Evolutionary conservation across 371 early-diverging fungal genomes (phyloP), one percentile per base, ranked within the genome.

Genomic region (Rhizopus arrhizus): DNA sequence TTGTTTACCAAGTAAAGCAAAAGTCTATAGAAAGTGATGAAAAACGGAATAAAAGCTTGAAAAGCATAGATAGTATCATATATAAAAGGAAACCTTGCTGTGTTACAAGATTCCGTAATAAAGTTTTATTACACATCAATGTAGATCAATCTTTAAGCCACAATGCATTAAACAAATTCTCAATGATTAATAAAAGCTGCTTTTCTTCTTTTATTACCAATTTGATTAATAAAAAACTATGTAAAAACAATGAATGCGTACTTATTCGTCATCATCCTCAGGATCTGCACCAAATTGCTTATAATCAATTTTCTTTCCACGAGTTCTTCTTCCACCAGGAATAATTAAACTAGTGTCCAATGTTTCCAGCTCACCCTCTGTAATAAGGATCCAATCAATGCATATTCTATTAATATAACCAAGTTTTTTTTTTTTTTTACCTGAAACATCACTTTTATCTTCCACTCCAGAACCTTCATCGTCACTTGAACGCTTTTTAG

Each of bases 301-400:
- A 56, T 74, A 90, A 65, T 89, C 89, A 66, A 91, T 84, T 75
- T 82, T 85, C 59, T 74, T 80, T 33, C 91, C 91, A 40, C 91
- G 77, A 12, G 89, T 91, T 50, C 91, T 80, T 62, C 91, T 81
- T 13, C 86, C 84, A 13, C 75, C 72, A 41, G 72, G 58, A 64
- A 91, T 88, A 60, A 91, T 88, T 60, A 77, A 74, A 29, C 74
- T 78, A 34, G 79, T 81, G 61, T 91, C 89, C 59, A 91, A 66
- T 33, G 68, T 75, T 52, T 81, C 82, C 50, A 87, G 65, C 53
- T 87, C 88, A 50, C 78, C 80, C 46, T 81, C 88, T 87, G 66
- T 13, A 11, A 47, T 51, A n/a, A 22, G n/a, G 22, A 22, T 13
- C 6, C 31, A 42, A 54, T 42, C 29, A 28, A 22, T 22, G 22